Evolutionary conservation across 768 basidiomycete genomes (phyloP).

Genomic region (Suillus bovinus): DNA sequence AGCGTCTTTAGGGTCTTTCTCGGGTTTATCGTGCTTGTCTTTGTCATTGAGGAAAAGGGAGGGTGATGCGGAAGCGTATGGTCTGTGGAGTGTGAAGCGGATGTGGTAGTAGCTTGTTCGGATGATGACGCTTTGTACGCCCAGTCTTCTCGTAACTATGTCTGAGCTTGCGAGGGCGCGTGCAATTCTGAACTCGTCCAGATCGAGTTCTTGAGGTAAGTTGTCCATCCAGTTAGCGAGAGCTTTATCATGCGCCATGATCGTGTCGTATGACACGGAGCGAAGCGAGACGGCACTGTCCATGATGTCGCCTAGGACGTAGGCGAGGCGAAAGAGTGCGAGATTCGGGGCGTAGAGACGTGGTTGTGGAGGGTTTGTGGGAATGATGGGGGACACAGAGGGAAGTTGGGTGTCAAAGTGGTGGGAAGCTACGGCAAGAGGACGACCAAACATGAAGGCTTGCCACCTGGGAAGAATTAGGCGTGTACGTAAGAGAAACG

Average conservation of each 20-base stretch:
- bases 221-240: slow-evolving; percentile 75
- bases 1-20: slow-evolving; percentile 23
- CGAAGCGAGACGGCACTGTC: slow-evolving; percentile 80
- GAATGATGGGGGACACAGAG: slow-evolving; percentile 44
- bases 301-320: slow-evolving; percentile 82
- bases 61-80: slow-evolving; percentile 49
- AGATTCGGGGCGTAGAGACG: slow-evolving; percentile 75
- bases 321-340: slow-evolving; percentile 74
- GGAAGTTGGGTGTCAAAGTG: slow-evolving; percentile 85
- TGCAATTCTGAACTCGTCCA: slow-evolving; percentile 76
- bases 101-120: slow-evolving; percentile 79
- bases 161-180: slow-evolving; percentile 68
- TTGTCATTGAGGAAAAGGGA: slow-evolving; percentile 27
- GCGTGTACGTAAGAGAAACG: slow-evolving; percentile 5
- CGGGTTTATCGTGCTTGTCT: slow-evolving; percentile 32
- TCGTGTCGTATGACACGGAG: slow-evolving; percentile 74
- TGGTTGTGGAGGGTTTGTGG: slow-evolving; percentile 48
- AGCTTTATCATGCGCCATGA: slow-evolving; percentile 70
- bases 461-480: slow-evolving; percentile 61
- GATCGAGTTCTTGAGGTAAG: slow-evolving; percentile 70
- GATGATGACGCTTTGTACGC: slow-evolving; percentile 81
- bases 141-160: slow-evolving; percentile 60
- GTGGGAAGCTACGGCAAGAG: slow-evolving; percentile 71
- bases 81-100: slow-evolving; percentile 81
- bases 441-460: slow-evolving; percentile 84